Base-by-base conservation (phyloP, 2,329 filamentous ascomycete genomes). In the Diplodia scrobiculata region DNA sequence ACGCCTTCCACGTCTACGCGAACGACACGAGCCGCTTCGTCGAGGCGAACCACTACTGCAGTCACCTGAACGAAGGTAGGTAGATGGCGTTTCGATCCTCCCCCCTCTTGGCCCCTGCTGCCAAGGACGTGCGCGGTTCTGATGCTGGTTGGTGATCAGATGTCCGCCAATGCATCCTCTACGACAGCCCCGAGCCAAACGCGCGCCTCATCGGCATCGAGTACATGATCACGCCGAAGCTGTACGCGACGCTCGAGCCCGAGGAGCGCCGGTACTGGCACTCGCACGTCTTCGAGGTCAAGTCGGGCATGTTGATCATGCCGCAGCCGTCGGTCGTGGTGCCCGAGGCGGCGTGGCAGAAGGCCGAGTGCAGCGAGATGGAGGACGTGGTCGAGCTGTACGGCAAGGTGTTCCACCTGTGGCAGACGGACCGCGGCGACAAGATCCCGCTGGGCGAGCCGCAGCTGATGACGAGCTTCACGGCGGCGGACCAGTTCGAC, bases 1-100 rank as follows among this genome's bases (percentile, higher is more conserved):
- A 95, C 72, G 91, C 91, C n/a, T 93, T 93, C 73, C 92, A 96
- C 73, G 86, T 88, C 55, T 95, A 95, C 73, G 88, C 88, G n/a
- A 83, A 86, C 29, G 89, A 94, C 53, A 86, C 88, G 0, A 83
- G 80, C 1, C 86, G 90, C 14, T 83, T 81, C 47, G 87, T 96
- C 1, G 91, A 95, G 75, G 81, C 91, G 0, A 92, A 95, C 73
- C 91, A 96, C 76, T 96, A 95, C 78, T 96, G 92, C 74, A 84
- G 88, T 0, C 91, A 95, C 72, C 72, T 95, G 3, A 92, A 84
- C 68, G 84, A 88, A 72, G 81, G 81, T 83, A 68, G 5, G 21
- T 25, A n/a, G n/a, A 7, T 11, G 9, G 25, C 38, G 7, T 29
- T 29, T 47, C 7, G 50, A 10, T 11, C 0, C 29, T 36, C 10